Conservation (phyloP, 2,329 filamentous ascomycete species). For the Pseudogymnoascus sp. region DNA sequence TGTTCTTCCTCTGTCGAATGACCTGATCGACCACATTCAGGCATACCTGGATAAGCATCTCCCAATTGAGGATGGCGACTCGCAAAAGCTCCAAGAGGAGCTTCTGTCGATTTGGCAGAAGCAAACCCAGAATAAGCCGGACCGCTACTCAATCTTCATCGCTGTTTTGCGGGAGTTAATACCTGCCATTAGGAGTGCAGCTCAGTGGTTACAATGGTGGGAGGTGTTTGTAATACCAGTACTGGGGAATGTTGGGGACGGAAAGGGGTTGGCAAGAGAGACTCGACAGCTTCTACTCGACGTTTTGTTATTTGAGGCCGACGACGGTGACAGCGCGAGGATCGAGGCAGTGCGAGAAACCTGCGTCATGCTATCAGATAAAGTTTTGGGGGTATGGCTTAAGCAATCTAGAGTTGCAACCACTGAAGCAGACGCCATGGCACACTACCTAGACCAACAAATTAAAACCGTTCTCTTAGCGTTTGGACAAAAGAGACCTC, state of each 20-base stretch:
- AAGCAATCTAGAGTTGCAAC: constrained; percentile 31
- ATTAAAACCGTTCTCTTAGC: constrained; percentile 37
- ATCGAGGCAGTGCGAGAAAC: constrained; percentile 35
- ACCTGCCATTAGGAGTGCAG: constrained; percentile 54
- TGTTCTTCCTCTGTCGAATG: constrained; percentile 56
- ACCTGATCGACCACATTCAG: constrained; percentile 53
- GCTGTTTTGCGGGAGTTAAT: constrained; percentile 56
- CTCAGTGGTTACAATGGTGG: constrained; percentile 65
- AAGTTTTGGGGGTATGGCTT: constrained; percentile 50
- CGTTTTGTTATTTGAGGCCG: constrained; percentile 55
- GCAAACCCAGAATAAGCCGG: constrained; percentile 47
- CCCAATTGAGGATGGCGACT: constrained; percentile 57
- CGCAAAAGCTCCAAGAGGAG: constrained; percentile 68
- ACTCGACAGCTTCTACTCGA: constrained; percentile 56
- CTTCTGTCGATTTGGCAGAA: constrained; percentile 59
- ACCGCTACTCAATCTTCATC: constrained; percentile 60
- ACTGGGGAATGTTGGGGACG: constrained; percentile 48
- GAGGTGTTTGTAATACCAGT: constrained; percentile 51
- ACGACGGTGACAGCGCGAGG: constrained; percentile 39
- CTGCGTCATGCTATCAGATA: constrained; percentile 46
- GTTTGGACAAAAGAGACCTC: constrained; percentile 60
- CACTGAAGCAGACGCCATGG: constrained; percentile 35
- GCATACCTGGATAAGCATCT: constrained; percentile 61
- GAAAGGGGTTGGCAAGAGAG: constrained; percentile 57
- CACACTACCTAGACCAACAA: constrained; percentile 34